phyloP scores from a whole-genome alignment of 495 filamentous ascomycete genomes.

The Ramalina intermedia region DNA sequence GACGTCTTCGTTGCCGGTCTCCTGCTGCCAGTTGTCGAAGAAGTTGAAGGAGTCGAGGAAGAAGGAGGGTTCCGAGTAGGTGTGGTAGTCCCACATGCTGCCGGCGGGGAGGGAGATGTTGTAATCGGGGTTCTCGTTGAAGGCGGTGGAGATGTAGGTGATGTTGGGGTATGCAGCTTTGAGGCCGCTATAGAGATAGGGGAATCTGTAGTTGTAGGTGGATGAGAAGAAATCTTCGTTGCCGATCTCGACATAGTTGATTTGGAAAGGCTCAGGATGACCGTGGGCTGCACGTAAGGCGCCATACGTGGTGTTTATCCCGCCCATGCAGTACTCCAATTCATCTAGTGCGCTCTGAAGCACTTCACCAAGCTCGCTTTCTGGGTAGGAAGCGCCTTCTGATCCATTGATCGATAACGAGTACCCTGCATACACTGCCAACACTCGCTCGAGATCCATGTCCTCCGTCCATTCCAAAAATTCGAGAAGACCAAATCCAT shows the following conservation, averaged over 20 bases:
- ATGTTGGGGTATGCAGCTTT: conserved; percentile 44
- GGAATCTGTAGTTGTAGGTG: conserved; percentile 45
- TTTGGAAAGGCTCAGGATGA: conserved; percentile 39
- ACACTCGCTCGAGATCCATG: conserved; percentile 39
- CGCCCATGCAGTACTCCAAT: conserved; percentile 44
- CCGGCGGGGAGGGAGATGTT: conserved; percentile 20
- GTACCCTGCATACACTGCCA: conserved; percentile 48
- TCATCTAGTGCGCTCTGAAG: conserved; percentile 1
- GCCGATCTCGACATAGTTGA: conserved; percentile 50
- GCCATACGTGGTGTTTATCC: conserved; percentile 39
- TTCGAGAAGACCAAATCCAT: conserved; percentile 48
- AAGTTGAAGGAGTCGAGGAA: conserved; percentile 39
- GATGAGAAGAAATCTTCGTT: conserved; percentile 49
- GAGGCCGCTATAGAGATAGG: conserved; percentile 41
- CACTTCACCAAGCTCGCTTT: conserved; percentile 51
- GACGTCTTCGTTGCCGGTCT: conserved; percentile 21
- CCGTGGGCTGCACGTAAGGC: conserved; percentile 40
- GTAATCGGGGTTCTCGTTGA: conserved; percentile 22
- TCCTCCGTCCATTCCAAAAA: conserved; percentile 56
- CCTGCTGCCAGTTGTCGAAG: conserved; percentile 31
- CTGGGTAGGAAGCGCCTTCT: conserved; percentile 29
- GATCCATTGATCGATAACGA: conserved; percentile 34
- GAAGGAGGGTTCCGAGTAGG: conserved; percentile 35
- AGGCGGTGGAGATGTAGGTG: conserved; percentile 38
- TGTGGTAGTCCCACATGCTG: conserved; percentile 32